Base-by-base conservation (phyloP, 2,329 filamentous ascomycete genomes). In the Aspergillus oerlinghausenensis region DNA sequence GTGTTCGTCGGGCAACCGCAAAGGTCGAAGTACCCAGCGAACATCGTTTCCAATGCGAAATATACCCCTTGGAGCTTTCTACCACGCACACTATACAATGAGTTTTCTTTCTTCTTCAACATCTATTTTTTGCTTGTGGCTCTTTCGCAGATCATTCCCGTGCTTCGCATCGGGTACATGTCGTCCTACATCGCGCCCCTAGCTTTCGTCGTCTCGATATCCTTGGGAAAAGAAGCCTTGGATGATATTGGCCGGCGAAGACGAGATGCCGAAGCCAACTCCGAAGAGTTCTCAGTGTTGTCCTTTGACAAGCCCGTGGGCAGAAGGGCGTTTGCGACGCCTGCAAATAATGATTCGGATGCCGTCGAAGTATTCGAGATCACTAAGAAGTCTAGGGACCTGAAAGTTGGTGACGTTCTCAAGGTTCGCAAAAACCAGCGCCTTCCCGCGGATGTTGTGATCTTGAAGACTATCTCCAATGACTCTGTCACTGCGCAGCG, bases 71-170 rank as follows among this genome's bases (percentile, higher is more conserved):
- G 92, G 79, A 96, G 89, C 52, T 99, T 99, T 74, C 82, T 99
- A 14, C 95, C 95, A 2, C 82, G 93, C 52, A 99, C 94, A 0
- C 80, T 99, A 23, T 99, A 97, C 76, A 97, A 97, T 77, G 94
- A 99, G 71, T 99, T 99, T 73, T 97, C 93, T 58, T 99, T 97
- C 79, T 99, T 99, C 77, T 96, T 99, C 82, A 99, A 99, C 82
- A 90, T 97, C 80, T 99, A 99, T 73, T 99, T 99, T 73, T 80
- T 99, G 55, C 85, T 97, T 26, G 94, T 99, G 51, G 95, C 94
- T 6, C 76, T 97, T 51, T 97, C 93, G 40, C 94, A 99, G 75
- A 87, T 91, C 47, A 92, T 99, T 67, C 92, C 92, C 3, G 84
- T 89, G 23, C 77, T 99, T 54, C 86, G 92, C 54, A 97, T 99